phyloP scores from a whole-genome alignment of 768 basidiomycete species.

The Mycena rebaudengoi region DNA sequence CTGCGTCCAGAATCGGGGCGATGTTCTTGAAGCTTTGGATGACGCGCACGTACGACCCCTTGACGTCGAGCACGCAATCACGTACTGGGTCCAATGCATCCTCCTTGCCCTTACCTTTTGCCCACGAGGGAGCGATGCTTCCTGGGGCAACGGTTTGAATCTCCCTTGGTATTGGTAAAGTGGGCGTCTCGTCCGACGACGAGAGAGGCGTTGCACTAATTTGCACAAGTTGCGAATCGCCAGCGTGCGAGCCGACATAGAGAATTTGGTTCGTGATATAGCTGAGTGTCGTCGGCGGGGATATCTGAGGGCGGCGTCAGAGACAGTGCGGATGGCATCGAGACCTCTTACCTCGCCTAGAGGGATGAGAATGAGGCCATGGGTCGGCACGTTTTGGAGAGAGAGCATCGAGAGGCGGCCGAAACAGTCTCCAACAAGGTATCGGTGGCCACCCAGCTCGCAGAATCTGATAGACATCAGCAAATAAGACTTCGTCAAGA shows the following conservation, averaged over 20 bases:
- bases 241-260: slow-evolving; percentile 84
- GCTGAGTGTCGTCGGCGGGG: slow-evolving; percentile 74
- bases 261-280: slow-evolving; percentile 75
- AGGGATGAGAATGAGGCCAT: slow-evolving; percentile 47
- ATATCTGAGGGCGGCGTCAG: slow-evolving; percentile 55
- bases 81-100: slow-evolving; percentile 35
- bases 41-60: slow-evolving; percentile 67
- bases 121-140: slow-evolving; percentile 36
- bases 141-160: slow-evolving; percentile 51
- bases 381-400: slow-evolving; percentile 51
- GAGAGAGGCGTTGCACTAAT: slow-evolving; percentile 60
- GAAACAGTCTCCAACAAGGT: slow-evolving; percentile 74
- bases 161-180: slow-evolving; percentile 60
- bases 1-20: slow-evolving; percentile 84
- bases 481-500: slow-evolving; percentile 3
- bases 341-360: slow-evolving; percentile 17
- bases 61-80: slow-evolving; percentile 59
- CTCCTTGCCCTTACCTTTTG: slow-evolving; percentile 51
- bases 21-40: slow-evolving; percentile 77
- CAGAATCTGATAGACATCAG: slow-evolving; percentile 56
- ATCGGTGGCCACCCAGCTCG: slow-evolving; percentile 56
- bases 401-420: slow-evolving; percentile 78
- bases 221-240: slow-evolving; percentile 80
- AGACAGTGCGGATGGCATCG: background rate
- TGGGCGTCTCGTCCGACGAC: slow-evolving; percentile 46